Conservation (phyloP, 306 rosid genomes). For the Cucumis hystrix region DNA sequence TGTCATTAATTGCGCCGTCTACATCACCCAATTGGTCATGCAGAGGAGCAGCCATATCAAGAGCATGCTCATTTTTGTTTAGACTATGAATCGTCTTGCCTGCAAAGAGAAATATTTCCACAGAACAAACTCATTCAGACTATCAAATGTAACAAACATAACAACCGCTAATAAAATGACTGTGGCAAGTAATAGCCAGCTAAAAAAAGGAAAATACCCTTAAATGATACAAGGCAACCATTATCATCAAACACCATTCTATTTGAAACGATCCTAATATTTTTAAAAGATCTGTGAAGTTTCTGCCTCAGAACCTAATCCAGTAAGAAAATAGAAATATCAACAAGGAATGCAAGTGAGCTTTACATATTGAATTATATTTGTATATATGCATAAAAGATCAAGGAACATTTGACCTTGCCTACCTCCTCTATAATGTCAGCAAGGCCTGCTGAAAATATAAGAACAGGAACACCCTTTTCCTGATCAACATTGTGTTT, state of each 20-base stretch:
- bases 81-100: slow-evolving; percentile 86
- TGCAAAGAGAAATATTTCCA: slow-evolving; percentile 14
- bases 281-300: slow-evolving; percentile 63
- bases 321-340: slow-evolving; percentile 5
- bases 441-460: slow-evolving; percentile 95
- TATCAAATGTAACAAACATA: background rate
- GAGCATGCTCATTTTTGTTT: slow-evolving; percentile 89
- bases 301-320: slow-evolving; percentile 76
- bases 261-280: slow-evolving; percentile 74
- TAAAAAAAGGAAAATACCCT: slow-evolving; percentile 36
- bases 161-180: background rate
- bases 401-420: slow-evolving; percentile 9
- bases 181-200: background rate
- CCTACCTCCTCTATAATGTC: slow-evolving; percentile 91
- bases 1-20: slow-evolving; percentile 33
- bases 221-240: slow-evolving; percentile 54
- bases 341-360: background rate
- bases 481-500: slow-evolving; percentile 32
- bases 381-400: background rate
- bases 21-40: slow-evolving; percentile 55
- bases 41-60: slow-evolving; percentile 85
- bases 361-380: background rate
- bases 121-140: background rate
- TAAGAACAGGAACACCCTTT: slow-evolving; percentile 70
- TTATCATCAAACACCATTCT: slow-evolving; percentile 61